Evolutionary conservation across 768 basidiomycete species (phyloP).

Genomic region (Cyclocybe aegerita): DNA sequence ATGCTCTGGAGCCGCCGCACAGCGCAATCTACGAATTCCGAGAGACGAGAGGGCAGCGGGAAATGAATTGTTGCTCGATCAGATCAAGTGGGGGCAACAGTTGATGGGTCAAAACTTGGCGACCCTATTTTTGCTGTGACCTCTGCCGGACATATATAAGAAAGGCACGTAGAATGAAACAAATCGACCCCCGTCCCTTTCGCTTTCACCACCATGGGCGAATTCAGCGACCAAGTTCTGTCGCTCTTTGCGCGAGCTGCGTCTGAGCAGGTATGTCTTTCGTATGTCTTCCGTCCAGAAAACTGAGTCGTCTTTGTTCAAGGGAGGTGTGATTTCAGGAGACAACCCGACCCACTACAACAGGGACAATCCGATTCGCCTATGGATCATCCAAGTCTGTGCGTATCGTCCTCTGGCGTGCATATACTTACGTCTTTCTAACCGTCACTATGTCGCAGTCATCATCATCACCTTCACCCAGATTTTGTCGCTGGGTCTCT

Average conservation of each 20-base stretch:
- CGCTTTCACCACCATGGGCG: slow-evolving; percentile 41
- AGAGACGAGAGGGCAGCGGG: too few species aligned
- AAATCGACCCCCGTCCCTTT: not conserved
- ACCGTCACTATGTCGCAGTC: slow-evolving; percentile 35
- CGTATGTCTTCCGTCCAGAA: not conserved
- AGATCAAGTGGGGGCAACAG: too few species aligned
- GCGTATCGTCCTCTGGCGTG: slow-evolving; percentile 16
- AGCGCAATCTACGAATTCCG: too few species aligned
- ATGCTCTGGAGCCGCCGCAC: too few species aligned
- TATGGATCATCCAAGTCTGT: slow-evolving; percentile 82
- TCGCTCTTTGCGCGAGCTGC: slow-evolving; percentile 44
- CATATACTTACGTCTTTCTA: not conserved
- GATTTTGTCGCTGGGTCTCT: slow-evolving; percentile 61
- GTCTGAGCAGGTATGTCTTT: slow-evolving; percentile 41
- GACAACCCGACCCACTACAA: slow-evolving; percentile 68
- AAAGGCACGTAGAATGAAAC: not conserved
- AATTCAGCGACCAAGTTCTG: slow-evolving; percentile 37
- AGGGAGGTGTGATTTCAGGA: slow-evolving; percentile 83
- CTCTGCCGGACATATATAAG: slow-evolving; percentile 6
- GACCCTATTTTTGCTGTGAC: slow-evolving; percentile 1
- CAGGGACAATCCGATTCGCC: slow-evolving; percentile 60
- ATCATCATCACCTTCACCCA: slow-evolving; percentile 84
- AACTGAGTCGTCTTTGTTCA: slow-evolving; percentile 2
- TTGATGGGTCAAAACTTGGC: too few species aligned
- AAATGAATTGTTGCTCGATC: too few species aligned